These are phyloP conservation scores for Mortierella sp. DNA, from an alignment of 371 early-diverging fungal species.

Conservation along the genomic window DNA sequence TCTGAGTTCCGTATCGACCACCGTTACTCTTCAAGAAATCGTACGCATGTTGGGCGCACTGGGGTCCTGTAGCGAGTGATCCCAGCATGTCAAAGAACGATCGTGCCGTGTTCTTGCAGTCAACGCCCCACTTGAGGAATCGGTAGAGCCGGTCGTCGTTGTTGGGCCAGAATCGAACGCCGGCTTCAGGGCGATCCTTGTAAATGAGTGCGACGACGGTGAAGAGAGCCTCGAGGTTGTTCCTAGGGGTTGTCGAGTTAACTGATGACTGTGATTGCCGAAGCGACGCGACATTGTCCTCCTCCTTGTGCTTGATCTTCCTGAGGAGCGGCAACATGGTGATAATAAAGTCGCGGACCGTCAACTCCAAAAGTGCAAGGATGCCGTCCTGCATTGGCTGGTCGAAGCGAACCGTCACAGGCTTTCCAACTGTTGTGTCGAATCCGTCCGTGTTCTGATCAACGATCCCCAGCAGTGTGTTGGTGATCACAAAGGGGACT, in stretches of 20 bases:
- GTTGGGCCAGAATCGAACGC: slow-evolving; percentile 82
- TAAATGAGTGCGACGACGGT: slow-evolving; percentile 79
- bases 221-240: slow-evolving; percentile 77
- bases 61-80: slow-evolving; percentile 76
- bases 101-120: slow-evolving; percentile 68
- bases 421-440: slow-evolving; percentile 52
- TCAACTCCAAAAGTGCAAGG: slow-evolving; percentile 66
- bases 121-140: slow-evolving; percentile 83
- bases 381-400: slow-evolving; percentile 62
- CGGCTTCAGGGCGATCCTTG: slow-evolving; percentile 80
- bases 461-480: slow-evolving; percentile 55
- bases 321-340: slow-evolving; percentile 69
- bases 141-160: slow-evolving; percentile 70
- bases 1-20: slow-evolving; percentile 56
- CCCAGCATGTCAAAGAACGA: slow-evolving; percentile 83
- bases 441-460: slow-evolving; percentile 56
- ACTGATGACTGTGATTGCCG: slow-evolving; percentile 39
- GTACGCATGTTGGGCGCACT: slow-evolving; percentile 72
- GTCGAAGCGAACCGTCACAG: slow-evolving; percentile 38
- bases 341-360: slow-evolving; percentile 65
- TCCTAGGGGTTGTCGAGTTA: slow-evolving; percentile 56
- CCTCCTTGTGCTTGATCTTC: slow-evolving; percentile 79
- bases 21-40: slow-evolving; percentile 67
- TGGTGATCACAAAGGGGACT: slow-evolving; percentile 58
- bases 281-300: slow-evolving; percentile 66